These are phyloP conservation scores for Picea abies DNA, from an alignment of 83 land plant genomes.

Conservation along the genomic window DNA sequence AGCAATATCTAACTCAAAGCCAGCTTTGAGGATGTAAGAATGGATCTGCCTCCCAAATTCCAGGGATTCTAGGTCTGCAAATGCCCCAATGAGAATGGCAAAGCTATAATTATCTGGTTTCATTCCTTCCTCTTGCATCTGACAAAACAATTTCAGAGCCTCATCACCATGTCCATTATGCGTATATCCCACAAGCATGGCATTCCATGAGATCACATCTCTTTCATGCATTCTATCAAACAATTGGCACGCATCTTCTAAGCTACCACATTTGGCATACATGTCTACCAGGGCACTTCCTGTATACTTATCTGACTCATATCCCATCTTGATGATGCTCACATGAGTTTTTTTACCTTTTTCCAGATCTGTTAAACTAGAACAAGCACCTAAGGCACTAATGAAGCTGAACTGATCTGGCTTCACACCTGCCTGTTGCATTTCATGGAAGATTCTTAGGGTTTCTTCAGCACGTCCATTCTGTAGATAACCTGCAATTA, in stretches of 20 bases:
- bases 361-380: constrained; percentile 22
- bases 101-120: not conserved
- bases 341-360: constrained; percentile 49
- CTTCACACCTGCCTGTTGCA: constrained; percentile 22
- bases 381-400: constrained; percentile 45
- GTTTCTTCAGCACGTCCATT: constrained; percentile 17
- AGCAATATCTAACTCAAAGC: constrained; percentile 23
- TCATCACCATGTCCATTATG: constrained; percentile 32
- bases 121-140: constrained; percentile 19
- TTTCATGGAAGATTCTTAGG: constrained; percentile 21
- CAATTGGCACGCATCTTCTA: constrained; percentile 40
- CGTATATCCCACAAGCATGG: constrained; percentile 33
- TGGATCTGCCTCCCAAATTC: constrained; percentile 22
- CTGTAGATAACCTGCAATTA: constrained; percentile 16
- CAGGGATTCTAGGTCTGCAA: not conserved
- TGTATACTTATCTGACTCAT: constrained; percentile 36
- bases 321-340: constrained; percentile 44
- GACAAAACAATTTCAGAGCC: constrained; percentile 21
- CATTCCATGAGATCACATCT: constrained; percentile 43
- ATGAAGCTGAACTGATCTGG: constrained; percentile 51
- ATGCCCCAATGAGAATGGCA: not conserved
- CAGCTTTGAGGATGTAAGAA: constrained; percentile 20
- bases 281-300: constrained; percentile 57
- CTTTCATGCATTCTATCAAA: constrained; percentile 34
- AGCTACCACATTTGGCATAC: constrained; percentile 45